Percentiles rank a stretch among this genome's conserved stretches.
These are phyloP conservation scores for Trichophyton rubrum DNA, from an alignment of 2,329 filamentous ascomycete genomes.

Conservation along the genomic window DNA sequence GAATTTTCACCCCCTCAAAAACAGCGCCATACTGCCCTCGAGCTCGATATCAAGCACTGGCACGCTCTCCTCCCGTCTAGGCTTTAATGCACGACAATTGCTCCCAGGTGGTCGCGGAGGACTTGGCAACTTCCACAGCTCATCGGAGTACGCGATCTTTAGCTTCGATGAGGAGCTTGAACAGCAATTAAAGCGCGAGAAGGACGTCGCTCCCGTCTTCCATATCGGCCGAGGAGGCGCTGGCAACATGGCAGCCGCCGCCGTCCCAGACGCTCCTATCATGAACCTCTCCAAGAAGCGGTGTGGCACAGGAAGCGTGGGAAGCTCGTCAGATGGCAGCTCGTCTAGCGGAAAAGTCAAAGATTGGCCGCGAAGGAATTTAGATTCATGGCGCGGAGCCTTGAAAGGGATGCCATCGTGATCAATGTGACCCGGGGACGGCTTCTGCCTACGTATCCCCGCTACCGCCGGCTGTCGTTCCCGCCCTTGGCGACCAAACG, in stretches of 20 bases:
- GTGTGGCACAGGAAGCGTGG: conserved; percentile 18
- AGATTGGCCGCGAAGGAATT: conserved; percentile 1
- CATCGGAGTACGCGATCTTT: conserved; percentile 48
- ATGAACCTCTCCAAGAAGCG: background rate
- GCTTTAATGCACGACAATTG: conserved; percentile 37
- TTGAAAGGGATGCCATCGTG: background rate
- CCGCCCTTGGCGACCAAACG: background rate
- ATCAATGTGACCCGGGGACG: background rate
- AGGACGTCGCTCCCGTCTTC: conserved; percentile 47
- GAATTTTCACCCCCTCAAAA: conserved; percentile 43
- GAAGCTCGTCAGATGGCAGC: conserved; percentile 6
- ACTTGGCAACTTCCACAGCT: conserved; percentile 43
- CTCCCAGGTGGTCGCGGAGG: conserved; percentile 42
- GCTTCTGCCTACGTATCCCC: conserved; percentile 4
- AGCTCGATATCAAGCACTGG: conserved; percentile 35
- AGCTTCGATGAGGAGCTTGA: conserved; percentile 55
- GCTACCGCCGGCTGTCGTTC: conserved; percentile 4
- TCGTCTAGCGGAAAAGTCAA: conserved; percentile 5
- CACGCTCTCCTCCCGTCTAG: conserved; percentile 30
- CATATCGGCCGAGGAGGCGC: conserved; percentile 51
- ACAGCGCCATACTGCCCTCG: background rate
- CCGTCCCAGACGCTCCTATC: conserved; percentile 16
- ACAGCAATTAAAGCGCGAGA: conserved; percentile 41
- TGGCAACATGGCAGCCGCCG: conserved; percentile 38
- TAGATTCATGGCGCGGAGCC: conserved; percentile 3